These are phyloP conservation scores for Nissolia schottii DNA, from an alignment of 306 rosid genomes.

Conservation along the genomic window DNA sequence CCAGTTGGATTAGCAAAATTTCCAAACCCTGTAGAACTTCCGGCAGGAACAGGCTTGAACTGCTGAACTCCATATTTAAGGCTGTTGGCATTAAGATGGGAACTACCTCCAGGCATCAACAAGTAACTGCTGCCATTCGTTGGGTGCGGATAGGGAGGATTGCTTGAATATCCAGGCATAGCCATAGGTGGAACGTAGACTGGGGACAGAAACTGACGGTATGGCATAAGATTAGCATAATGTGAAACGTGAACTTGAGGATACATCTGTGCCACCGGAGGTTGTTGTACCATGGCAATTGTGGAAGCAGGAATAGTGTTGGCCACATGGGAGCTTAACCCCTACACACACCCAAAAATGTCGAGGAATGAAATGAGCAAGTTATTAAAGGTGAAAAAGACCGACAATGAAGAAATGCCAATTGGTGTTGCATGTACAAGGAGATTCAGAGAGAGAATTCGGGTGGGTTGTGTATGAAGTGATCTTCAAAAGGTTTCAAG, in stretches of 20 bases:
- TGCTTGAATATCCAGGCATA: slow-evolving; percentile 86
- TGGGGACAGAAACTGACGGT: slow-evolving; percentile 83
- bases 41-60: slow-evolving; percentile 88
- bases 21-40: slow-evolving; percentile 81
- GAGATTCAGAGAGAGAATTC: neutral
- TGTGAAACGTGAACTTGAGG: slow-evolving; percentile 95
- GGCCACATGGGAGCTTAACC: slow-evolving; percentile 50
- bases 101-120: slow-evolving; percentile 92
- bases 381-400: neutral
- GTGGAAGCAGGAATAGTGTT: slow-evolving; percentile 65
- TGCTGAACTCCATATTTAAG: slow-evolving; percentile 93
- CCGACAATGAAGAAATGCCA: neutral
- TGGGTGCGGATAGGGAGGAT: slow-evolving; percentile 86
- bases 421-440: neutral
- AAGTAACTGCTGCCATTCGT: slow-evolving; percentile 79
- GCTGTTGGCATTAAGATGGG: slow-evolving; percentile 80
- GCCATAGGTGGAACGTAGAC: slow-evolving; percentile 98
- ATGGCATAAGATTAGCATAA: slow-evolving; percentile 85
- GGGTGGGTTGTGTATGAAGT: neutral
- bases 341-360: slow-evolving; percentile 40
- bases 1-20: slow-evolving; percentile 75
- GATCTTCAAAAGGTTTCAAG: neutral
- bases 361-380: neutral
- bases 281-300: slow-evolving; percentile 75
- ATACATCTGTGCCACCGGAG: slow-evolving; percentile 87